Percentiles rank a stretch among this genome's conserved stretches.
phyloP scores from a whole-genome alignment of 23 red algal species.

The Cyanidiococcus yangmingshanensis region DNA sequence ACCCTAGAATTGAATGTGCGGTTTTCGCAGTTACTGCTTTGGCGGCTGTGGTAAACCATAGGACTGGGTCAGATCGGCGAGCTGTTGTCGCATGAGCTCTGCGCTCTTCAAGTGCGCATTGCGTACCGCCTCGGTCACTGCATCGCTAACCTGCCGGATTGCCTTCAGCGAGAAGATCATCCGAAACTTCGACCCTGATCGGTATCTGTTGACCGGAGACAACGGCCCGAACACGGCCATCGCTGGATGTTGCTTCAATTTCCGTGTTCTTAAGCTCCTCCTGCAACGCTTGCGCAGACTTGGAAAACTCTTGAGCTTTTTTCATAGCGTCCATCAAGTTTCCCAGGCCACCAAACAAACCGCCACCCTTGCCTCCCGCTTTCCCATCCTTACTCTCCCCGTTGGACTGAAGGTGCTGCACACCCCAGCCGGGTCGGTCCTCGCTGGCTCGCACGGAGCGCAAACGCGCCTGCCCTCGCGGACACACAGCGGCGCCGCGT shows the following conservation, averaged over 20 bases:
- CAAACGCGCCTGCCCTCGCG: no score
- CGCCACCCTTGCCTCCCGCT: slow-evolving; percentile 24
- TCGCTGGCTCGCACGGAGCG: no score
- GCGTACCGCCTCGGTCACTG: slow-evolving; percentile 2
- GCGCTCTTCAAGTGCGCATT: background rate
- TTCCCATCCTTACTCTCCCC: background rate
- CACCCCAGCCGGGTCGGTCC: no score
- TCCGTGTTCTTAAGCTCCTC: slow-evolving; percentile 62
- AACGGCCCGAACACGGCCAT: slow-evolving; percentile 26
- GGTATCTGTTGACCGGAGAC: slow-evolving; percentile 74
- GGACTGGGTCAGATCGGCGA: slow-evolving; percentile 2
- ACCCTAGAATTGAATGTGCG: background rate
- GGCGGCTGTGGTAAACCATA: background rate
- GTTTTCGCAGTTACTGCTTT: background rate
- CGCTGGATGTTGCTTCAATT: slow-evolving; percentile 41
- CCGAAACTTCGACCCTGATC: slow-evolving; percentile 47
- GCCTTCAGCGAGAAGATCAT: slow-evolving; percentile 60
- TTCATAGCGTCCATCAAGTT: slow-evolving; percentile 96
- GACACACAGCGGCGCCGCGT: no score
- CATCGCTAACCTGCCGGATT: slow-evolving; percentile 34
- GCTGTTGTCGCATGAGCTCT: background rate
- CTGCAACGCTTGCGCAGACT: slow-evolving; percentile 59
- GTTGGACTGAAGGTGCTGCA: background rate
- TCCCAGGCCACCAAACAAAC: slow-evolving; percentile 32
- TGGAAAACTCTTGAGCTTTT: slow-evolving; percentile 87